Percentiles rank a stretch among this genome's conserved stretches.
These are phyloP conservation scores for Rehmannia glutinosa DNA, from an alignment of 257 asterid genomes.

Conservation along the genomic window DNA sequence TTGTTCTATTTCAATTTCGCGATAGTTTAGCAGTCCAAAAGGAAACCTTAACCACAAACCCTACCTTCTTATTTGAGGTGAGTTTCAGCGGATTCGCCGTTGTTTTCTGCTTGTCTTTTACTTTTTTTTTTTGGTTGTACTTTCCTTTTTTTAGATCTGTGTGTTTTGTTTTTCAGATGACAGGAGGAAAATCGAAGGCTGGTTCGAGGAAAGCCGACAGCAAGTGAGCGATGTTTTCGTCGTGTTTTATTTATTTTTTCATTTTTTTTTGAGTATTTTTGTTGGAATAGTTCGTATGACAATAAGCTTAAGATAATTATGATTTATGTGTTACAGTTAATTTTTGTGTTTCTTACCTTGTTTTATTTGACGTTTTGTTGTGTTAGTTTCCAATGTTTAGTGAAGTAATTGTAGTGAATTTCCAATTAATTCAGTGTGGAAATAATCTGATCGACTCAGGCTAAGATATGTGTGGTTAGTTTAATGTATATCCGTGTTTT, in stretches of 20 bases:
- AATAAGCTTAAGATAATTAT: background rate
- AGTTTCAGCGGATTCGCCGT: background rate
- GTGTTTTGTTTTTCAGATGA: conserved; percentile 21
- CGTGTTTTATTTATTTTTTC: background rate
- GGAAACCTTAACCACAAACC: background rate
- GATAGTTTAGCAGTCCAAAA: background rate
- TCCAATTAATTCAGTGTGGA: background rate
- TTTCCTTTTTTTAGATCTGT: background rate
- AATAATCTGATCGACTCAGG: background rate
- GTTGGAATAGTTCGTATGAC: background rate
- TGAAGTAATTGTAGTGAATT: background rate
- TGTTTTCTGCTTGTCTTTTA: background rate
- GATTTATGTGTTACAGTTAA: background rate
- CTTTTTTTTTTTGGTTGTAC: background rate
- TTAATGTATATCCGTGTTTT: background rate
- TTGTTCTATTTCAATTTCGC: no score
- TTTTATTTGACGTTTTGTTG: background rate
- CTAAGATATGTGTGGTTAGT: background rate
- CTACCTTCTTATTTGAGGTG: background rate
- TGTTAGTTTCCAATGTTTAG: background rate
- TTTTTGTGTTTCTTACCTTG: background rate
- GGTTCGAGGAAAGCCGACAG: conserved; percentile 28
- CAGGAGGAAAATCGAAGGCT: conserved; percentile 38
- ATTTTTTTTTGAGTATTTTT: background rate
- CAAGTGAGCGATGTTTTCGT: conserved; percentile 22